Conservation (phyloP, 768 basidiomycete species). For the Phylloporus sp. region DNA sequence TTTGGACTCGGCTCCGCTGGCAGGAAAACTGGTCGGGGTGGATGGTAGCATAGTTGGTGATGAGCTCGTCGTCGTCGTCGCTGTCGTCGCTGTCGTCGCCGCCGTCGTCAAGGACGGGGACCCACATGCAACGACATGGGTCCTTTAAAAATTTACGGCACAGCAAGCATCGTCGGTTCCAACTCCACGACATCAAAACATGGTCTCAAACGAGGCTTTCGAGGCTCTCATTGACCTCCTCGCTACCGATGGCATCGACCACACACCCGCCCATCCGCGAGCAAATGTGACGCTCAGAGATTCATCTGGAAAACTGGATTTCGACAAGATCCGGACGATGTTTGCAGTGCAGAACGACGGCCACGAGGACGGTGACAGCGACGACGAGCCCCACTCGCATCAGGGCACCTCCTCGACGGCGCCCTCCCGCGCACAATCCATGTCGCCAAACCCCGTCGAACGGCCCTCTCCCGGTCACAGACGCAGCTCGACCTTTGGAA, state of each 20-base stretch:
- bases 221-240: slow-evolving; percentile 30
- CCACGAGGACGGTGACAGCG: slow-evolving; percentile 14
- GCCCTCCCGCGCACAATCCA: slow-evolving; percentile 12
- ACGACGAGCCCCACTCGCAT: slow-evolving; percentile 13
- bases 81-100: too few relatives aligned
- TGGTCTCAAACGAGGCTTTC: slow-evolving; percentile 20
- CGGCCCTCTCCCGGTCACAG: slow-evolving; percentile 8
- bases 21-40: too few relatives aligned
- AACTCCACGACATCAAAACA: slow-evolving; percentile 21
- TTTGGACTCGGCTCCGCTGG: too few relatives aligned
- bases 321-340: slow-evolving; percentile 28
- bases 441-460: slow-evolving; percentile 11
- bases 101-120: too few relatives aligned
- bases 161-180: slow-evolving; percentile 18
- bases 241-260: slow-evolving; percentile 23
- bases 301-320: slow-evolving; percentile 28
- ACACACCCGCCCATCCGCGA: slow-evolving; percentile 1
- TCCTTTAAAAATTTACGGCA: neutral
- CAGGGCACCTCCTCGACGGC: slow-evolving; percentile 4
- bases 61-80: too few relatives aligned
- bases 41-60: too few relatives aligned
- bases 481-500: slow-evolving; percentile 24
- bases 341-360: slow-evolving; percentile 16
- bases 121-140: too few relatives aligned
- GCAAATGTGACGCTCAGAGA: slow-evolving; percentile 19